Evolutionary conservation across 805 yeast species (phyloP), one percentile per base, ranked within the genome.

Genomic region (Kodamaea hsintzibuensis): DNA sequence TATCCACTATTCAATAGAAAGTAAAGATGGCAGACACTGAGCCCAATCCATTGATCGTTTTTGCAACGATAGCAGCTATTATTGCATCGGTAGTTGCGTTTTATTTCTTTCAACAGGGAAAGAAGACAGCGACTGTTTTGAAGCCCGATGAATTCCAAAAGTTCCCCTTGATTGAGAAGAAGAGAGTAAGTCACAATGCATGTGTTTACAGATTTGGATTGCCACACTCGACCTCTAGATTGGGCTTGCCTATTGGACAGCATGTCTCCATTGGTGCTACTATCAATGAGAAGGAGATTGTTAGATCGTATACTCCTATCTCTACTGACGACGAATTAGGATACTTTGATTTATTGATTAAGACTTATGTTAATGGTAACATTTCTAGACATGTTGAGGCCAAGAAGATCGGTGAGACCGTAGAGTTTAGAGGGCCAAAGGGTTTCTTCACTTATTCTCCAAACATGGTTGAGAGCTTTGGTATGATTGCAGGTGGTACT

Each of bases 401-500:
- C 60, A 80, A 91, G 66, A 79, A 85, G 60, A 76, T 91, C 55
- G 97, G 97, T 59, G 96, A 92, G 62, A 67, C 79, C 40, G 84
- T 91, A 62, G 83, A 82, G 49, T 87, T 91, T 55, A 82, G 88
- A 67, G 97, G 98, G 27, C 98, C 98, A 62, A 89, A 89, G 73
- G 98, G 98, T 7, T 83, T 83, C 64, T 91, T 89, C 78, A 81
- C 84, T 57, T 92, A 92, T 74, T 77, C 83, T 51, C 91, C 96
- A 61, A 89, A 89, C 73, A 84, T 87, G 85, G 85, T 82, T 54
- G 75, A 79, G 55, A 79, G 81, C 56, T 79, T 92, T 55, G 91
- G 88, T 52, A 92, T 92, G 98, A 85, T 93, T 60, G 96, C 97
- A 42, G 98, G 98, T 61, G 98, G 98, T 65, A 90, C 98, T 39